A percentile compares a stretch with the other conserved stretches of the same genome.
phyloP scores from a whole-genome alignment of 805 yeast species.

The Helenozyma baotianmanensis region DNA sequence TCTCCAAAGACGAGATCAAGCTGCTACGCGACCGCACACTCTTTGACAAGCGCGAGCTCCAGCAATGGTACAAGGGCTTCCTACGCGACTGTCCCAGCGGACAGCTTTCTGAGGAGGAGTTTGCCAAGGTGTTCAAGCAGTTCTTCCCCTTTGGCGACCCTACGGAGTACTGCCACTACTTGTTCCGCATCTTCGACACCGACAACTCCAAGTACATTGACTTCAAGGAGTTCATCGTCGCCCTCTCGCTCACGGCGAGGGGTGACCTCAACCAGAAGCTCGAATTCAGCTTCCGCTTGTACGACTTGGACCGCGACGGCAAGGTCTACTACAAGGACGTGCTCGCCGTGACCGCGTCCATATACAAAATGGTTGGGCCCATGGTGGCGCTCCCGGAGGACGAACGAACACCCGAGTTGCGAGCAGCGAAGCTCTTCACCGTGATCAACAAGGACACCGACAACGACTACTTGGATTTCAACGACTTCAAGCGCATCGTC shows the following conservation, averaged over 20 bases:
- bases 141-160: slow-evolving; percentile 99
- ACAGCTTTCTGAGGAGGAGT: slow-evolving; percentile 78
- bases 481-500: slow-evolving; percentile 79
- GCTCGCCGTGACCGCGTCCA: slow-evolving; percentile 72
- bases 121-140: slow-evolving; percentile 88
- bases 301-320: slow-evolving; percentile 81
- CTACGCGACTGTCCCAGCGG: slow-evolving; percentile 92
- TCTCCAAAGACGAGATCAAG: slow-evolving; percentile 84
- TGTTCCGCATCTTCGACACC: slow-evolving; percentile 84
- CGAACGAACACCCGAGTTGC: slow-evolving; percentile 85
- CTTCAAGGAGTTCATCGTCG: slow-evolving; percentile 88
- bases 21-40: slow-evolving; percentile 81
- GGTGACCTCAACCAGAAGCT: slow-evolving; percentile 83
- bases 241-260: slow-evolving; percentile 79
- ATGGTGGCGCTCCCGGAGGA: slow-evolving; percentile 87
- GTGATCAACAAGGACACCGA: slow-evolving; percentile 67
- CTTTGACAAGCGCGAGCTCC: slow-evolving; percentile 89
- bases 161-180: slow-evolving; percentile 78
- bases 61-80: slow-evolving; percentile 98
- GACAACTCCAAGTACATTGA: slow-evolving; percentile 79
- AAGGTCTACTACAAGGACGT: slow-evolving; percentile 72
- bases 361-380: slow-evolving; percentile 92
- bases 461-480: slow-evolving; percentile 60
- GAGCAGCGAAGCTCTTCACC: slow-evolving; percentile 77
- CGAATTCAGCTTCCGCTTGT: slow-evolving; percentile 83